A percentile compares a stretch with the other conserved stretches of the same genome.
These are phyloP conservation scores for Fusarium sp. DNA, from an alignment of 2,329 filamentous ascomycete genomes.

Conservation along the genomic window DNA sequence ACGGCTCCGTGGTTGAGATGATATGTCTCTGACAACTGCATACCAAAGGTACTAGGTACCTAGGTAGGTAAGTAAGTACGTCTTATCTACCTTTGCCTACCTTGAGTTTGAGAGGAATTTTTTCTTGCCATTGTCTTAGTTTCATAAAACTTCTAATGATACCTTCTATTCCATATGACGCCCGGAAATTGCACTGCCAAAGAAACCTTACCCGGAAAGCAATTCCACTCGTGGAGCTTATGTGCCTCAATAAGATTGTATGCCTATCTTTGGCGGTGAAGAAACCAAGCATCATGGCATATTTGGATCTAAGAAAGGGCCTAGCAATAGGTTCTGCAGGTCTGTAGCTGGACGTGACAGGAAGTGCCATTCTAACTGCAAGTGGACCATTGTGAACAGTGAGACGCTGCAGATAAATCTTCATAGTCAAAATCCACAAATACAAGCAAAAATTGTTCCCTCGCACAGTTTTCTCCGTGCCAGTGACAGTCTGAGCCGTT, in stretches of 20 bases:
- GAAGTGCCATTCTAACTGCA: not conserved
- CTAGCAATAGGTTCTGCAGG: constrained; percentile 27
- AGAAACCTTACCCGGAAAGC: constrained; percentile 2
- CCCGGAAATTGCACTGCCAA: constrained; percentile 3
- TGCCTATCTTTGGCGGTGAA: constrained; percentile 41
- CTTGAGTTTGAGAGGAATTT: not conserved
- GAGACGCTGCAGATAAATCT: constrained; percentile 23
- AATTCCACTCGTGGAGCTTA: constrained; percentile 13
- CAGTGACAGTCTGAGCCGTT: constrained; percentile 24
- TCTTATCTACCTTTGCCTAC: not conserved
- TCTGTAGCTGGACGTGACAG: constrained; percentile 22
- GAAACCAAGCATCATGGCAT: constrained; percentile 30
- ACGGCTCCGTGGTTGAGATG: not conserved
- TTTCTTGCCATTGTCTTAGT: not conserved
- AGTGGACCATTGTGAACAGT: not conserved
- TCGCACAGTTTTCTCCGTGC: constrained; percentile 28
- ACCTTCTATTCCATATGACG: not conserved
- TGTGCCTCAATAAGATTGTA: constrained; percentile 9
- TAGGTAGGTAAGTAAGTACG: not conserved
- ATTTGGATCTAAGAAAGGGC: constrained; percentile 6
- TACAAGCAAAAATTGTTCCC: not conserved
- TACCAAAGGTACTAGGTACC: no score
- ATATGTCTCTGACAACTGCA: not conserved
- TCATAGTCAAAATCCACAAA: constrained; percentile 12
- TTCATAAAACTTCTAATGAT: not conserved